A percentile compares a stretch with the other conserved stretches of the same genome.
Evolutionary conservation across 495 filamentous ascomycete species (phyloP).

Genomic region (Trichocladium uniseriatum): DNA sequence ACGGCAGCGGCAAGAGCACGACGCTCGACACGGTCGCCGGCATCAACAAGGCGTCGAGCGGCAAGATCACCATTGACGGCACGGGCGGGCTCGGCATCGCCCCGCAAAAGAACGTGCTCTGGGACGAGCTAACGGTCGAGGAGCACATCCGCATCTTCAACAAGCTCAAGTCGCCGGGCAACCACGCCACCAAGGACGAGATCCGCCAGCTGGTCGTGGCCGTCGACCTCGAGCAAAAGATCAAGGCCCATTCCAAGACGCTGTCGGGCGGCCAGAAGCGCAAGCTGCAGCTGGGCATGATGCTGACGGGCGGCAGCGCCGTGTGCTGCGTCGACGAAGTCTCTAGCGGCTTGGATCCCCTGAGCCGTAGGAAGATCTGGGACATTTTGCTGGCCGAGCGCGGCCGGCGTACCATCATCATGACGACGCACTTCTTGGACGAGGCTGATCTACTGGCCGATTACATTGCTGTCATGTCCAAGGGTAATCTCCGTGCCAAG

Average conservation of each 20-base stretch:
- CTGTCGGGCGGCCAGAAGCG: slow-evolving; percentile 83
- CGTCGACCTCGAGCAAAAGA: slow-evolving; percentile 64
- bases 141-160: slow-evolving; percentile 78
- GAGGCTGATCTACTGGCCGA: slow-evolving; percentile 71
- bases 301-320: slow-evolving; percentile 75
- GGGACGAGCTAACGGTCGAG: slow-evolving; percentile 71
- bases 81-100: slow-evolving; percentile 75
- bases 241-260: slow-evolving; percentile 53
- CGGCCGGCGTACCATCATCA: slow-evolving; percentile 64
- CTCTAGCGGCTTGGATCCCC: slow-evolving; percentile 70
- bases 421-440: slow-evolving; percentile 80
- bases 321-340: slow-evolving; percentile 89
- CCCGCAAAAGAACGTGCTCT: slow-evolving; percentile 83
- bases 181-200: slow-evolving; percentile 43
- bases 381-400: slow-evolving; percentile 76
- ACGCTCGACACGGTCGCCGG: slow-evolving; percentile 81
- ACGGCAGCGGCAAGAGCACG: slow-evolving; percentile 80
- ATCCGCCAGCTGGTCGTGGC: slow-evolving; percentile 50
- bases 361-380: slow-evolving; percentile 78
- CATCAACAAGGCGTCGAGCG: slow-evolving; percentile 58
- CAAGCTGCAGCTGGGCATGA: slow-evolving; percentile 87
- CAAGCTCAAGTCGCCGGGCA: slow-evolving; percentile 53
- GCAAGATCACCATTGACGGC: slow-evolving; percentile 60
- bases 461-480: slow-evolving; percentile 68
- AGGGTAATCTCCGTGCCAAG: slow-evolving; percentile 58